Base-by-base conservation (phyloP, 2,329 filamentous ascomycete genomes). In the Penicillium sp. region DNA sequence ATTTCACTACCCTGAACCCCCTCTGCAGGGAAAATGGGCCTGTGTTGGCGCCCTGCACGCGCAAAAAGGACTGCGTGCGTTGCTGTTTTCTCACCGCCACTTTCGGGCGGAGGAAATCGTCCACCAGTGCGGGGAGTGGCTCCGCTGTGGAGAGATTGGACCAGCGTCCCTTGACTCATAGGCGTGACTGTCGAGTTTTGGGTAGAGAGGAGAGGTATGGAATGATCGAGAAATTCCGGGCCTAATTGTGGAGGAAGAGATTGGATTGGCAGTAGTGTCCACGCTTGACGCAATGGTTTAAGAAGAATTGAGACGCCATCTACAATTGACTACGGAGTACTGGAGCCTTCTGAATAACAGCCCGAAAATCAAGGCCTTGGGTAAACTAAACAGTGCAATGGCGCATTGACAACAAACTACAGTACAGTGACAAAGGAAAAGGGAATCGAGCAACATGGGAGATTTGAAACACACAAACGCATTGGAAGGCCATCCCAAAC, bases 61-160 rank as follows among this genome's bases (percentile, higher is more conserved):
- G 60, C 52, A 55, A 56, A 60, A 54, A 14, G 2, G 14, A 31
- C 14, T 22, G 35, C 38, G 15, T 22, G 35, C 38, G 15, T 22
- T 6, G 20, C 35, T 35, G 41, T 54, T 62, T 59, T 58, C 65
- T 68, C 67, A 69, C 67, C 67, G 67, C 67, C 59, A 69, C 61
- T 69, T 66, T 59, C 37, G 6, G 50, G 50, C 56, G 34, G 43
- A 57, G 56, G 56, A 54, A 45, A 59, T 55, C 54, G 17, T 41
- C 55, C 45, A 64, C 57, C 22, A 55, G 50, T 56, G 66, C 56
- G 65, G 58, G 63, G 60, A 39, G 31, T n/a, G 41, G 42, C 52
- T 58, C 61, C 61, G 42, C 51, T 52, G 43, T 58, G 62, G 62
- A 55, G 55, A 8, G 31, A 31, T 31, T 6, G 31, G 59, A 47